Base-by-base conservation (phyloP, 495 filamentous ascomycete species). In the Aspergillus carlsbadensis region DNA sequence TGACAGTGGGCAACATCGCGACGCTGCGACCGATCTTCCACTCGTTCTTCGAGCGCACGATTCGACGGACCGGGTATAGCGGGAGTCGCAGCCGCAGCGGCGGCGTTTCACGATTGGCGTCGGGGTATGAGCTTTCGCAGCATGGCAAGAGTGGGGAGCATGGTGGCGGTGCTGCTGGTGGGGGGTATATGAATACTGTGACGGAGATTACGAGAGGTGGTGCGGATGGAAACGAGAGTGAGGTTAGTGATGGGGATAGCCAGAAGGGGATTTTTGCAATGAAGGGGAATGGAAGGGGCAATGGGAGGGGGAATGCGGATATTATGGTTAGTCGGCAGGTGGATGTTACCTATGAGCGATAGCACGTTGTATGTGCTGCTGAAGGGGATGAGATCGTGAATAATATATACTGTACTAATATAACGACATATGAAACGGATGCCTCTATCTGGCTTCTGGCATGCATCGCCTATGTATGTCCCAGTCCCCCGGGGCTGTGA, bases 11-110 rank as follows among this genome's bases (percentile, higher is more conserved):
- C 37, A 65, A 65, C 46, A 45, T 65, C 31, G 61, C 66, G 21
- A 65, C 66, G 11, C 66, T 68, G 26, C 66, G 66, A 6, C 66
- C 66, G 11, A 55, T 68, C 3, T 64, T 68, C 48, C 57, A 55
- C 44, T 52, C 50, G 17, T 51, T 67, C 3, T 56, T 58, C 20
- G 59, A 67, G 35, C 43, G 57, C 36, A 65, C 49, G 18, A 1
- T 49, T 17, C 46, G 46, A 2, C 46, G 46, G 1, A 37, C 46
- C 3, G 46, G 46, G 10, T 49, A 49, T 18, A 29, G 7, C 22
- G 10, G 43, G 10, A 31, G 43, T 26, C 21, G 43, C 43, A 29
- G 43, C n/a, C 21, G 43, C 8, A 21, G 18, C 18, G 13, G 41
- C 10, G 10, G 41, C 1, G 17, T 18, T 7, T 49, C 46, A 7